Evolutionary conservation across 2,329 filamentous ascomycete species (phyloP).

Genomic region (Claviceps paspali): DNA sequence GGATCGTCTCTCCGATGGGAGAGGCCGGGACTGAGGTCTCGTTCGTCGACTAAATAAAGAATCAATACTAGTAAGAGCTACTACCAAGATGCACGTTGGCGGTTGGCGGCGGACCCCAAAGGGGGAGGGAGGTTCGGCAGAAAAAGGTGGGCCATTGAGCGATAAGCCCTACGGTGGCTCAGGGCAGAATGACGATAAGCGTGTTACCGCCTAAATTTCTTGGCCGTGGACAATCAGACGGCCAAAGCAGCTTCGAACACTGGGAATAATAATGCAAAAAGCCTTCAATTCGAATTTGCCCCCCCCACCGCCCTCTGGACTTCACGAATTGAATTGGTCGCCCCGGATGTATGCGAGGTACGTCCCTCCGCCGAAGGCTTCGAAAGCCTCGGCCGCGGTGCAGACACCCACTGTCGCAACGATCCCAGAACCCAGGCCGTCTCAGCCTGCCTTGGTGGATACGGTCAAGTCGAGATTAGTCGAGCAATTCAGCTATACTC

Average conservation of each 20-base stretch:
- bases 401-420: constrained; percentile 1
- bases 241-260: too few relatives aligned
- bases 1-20: too few relatives aligned
- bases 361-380: constrained; percentile 19
- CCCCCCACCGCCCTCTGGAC: too few relatives aligned
- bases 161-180: constrained; percentile 21
- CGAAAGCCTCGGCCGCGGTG: constrained; percentile 6
- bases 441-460: constrained; percentile 1
- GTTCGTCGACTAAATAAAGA: too few relatives aligned
- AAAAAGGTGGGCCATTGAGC: too few relatives aligned
- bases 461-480: constrained; percentile 3
- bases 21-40: too few relatives aligned
- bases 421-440: not conserved
- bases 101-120: too few relatives aligned
- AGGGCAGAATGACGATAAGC: constrained; percentile 24
- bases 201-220: constrained; percentile 20
- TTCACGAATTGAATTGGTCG: too few relatives aligned
- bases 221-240: constrained; percentile 3
- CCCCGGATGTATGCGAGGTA: constrained; percentile 28
- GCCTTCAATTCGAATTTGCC: too few relatives aligned
- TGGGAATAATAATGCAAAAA: too few relatives aligned
- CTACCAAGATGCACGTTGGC: not conserved
- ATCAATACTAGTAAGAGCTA: too few relatives aligned
- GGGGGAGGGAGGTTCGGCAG: too few relatives aligned
- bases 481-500: constrained; percentile 20